Conservation (phyloP, 495 filamentous ascomycete genomes). For the Penicillium nucicola region DNA sequence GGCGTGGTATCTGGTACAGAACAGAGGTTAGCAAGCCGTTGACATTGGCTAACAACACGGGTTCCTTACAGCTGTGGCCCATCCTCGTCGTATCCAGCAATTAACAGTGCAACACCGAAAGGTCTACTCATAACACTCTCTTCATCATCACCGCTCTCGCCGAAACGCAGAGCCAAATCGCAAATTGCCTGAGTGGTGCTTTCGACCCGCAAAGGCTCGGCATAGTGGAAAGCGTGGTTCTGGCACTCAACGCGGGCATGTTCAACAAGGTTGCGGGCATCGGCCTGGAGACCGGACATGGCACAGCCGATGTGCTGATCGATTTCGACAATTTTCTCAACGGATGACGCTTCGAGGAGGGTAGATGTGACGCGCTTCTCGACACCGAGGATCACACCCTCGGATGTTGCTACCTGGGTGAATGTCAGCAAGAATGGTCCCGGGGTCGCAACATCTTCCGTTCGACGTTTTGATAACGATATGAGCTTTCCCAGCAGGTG, state of each 20-base stretch:
- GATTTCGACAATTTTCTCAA: slow-evolving; percentile 99
- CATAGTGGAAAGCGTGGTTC: slow-evolving; percentile 95
- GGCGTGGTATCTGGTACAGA: slow-evolving; percentile 72
- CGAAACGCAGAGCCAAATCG: slow-evolving; percentile 92
- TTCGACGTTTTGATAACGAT: not conserved
- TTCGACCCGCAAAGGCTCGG: slow-evolving; percentile 90
- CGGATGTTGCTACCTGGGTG: slow-evolving; percentile 75
- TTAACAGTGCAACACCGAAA: slow-evolving; percentile 93
- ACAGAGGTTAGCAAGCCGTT: not conserved
- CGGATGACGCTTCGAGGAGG: slow-evolving; percentile 92
- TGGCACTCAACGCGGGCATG: slow-evolving; percentile 97
- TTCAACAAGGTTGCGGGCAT: slow-evolving; percentile 94
- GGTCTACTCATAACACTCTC: slow-evolving; percentile 97
- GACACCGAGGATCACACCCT: slow-evolving; percentile 93
- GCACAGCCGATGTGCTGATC: slow-evolving; percentile 98
- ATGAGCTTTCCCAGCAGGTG: not conserved
- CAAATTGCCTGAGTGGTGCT: slow-evolving; percentile 98
- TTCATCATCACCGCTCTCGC: slow-evolving; percentile 95
- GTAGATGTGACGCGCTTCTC: slow-evolving; percentile 98
- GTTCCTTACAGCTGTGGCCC: slow-evolving; percentile 78
- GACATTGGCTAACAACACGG: not conserved
- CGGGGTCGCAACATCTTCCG: not conserved
- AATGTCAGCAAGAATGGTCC: slow-evolving; percentile 13
- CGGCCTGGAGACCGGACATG: slow-evolving; percentile 96
- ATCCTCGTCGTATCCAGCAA: slow-evolving; percentile 96